These are phyloP conservation scores for Candida ipomoeae DNA, from an alignment of 805 yeast species.

Conservation along the genomic window DNA sequence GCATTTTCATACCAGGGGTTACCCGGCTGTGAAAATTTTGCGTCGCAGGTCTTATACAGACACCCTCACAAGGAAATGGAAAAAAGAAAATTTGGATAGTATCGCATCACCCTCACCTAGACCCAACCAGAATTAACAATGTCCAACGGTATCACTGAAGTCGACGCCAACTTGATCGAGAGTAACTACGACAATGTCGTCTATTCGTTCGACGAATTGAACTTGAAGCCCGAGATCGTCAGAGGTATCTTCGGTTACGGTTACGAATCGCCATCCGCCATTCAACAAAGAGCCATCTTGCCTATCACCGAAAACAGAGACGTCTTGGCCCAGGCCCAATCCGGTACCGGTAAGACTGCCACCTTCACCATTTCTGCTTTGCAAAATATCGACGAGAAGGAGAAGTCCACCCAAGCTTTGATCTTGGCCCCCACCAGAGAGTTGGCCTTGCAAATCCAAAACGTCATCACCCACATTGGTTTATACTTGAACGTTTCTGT, in stretches of 20 bases:
- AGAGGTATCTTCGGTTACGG: conserved; percentile 80
- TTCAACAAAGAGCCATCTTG: conserved; percentile 75
- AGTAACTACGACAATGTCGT: conserved; percentile 93
- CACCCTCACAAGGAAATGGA: conserved; percentile 1
- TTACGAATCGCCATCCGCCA: conserved; percentile 76
- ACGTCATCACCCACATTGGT: conserved; percentile 86
- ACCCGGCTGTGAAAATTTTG: conserved; percentile 20
- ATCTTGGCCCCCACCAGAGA: conserved; percentile 97
- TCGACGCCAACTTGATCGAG: conserved; percentile 80
- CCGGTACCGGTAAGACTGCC: conserved; percentile 91
- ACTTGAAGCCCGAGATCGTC: conserved; percentile 66
- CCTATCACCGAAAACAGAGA: conserved; percentile 75
- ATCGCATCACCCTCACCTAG: neutral
- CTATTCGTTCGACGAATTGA: conserved; percentile 66
- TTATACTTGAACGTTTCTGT: conserved; percentile 84
- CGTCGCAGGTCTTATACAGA: conserved; percentile 11
- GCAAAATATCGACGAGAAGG: conserved; percentile 67
- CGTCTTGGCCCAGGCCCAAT: conserved; percentile 78
- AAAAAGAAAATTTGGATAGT: conserved; percentile 11
- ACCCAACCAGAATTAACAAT: conserved; percentile 23
- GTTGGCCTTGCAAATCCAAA: conserved; percentile 92
- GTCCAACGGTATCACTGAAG: conserved; percentile 73
- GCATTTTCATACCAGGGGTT: conserved; percentile 7
- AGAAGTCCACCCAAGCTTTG: conserved; percentile 82
- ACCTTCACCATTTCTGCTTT: conserved; percentile 74